These are phyloP conservation scores for Medicago lupulina DNA, from an alignment of 306 rosid species.

Conservation along the genomic window DNA sequence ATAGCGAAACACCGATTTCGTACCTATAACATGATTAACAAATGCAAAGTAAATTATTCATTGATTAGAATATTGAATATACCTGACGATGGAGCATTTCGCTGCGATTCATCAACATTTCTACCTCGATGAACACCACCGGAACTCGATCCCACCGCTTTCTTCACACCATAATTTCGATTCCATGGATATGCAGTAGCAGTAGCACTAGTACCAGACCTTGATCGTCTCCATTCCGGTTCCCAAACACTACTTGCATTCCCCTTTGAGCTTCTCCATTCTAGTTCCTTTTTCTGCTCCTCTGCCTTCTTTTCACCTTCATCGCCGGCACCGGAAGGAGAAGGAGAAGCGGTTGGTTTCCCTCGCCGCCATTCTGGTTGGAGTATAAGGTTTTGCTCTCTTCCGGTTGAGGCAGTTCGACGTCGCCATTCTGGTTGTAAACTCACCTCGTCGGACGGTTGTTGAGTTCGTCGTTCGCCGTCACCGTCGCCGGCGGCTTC, in stretches of 20 bases:
- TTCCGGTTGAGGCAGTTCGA: neutral
- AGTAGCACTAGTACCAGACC: neutral
- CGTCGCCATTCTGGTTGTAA: conserved; percentile 45
- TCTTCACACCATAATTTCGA: conserved; percentile 16
- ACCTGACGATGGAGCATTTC: conserved; percentile 12
- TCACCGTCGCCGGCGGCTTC: conserved; percentile 19
- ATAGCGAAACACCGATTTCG: too few species aligned
- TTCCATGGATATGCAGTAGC: conserved; percentile 37
- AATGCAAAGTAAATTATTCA: neutral
- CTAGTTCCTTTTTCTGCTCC: conserved; percentile 17
- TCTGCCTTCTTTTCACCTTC: neutral
- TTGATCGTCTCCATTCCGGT: conserved; percentile 43
- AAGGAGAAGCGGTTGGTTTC: neutral
- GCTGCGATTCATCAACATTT: conserved; percentile 24
- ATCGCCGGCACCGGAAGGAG: neutral
- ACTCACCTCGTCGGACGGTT: conserved; percentile 9
- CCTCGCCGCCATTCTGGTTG: conserved; percentile 49
- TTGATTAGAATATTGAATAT: conserved; percentile 10
- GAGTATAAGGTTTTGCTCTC: conserved; percentile 5
- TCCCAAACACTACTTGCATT: conserved; percentile 3
- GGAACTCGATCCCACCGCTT: conserved; percentile 25
- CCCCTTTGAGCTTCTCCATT: conserved; percentile 34
- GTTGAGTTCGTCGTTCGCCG: conserved; percentile 20
- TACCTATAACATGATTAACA: too few species aligned
- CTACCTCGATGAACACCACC: conserved; percentile 23